Base-by-base conservation (phyloP, 192 early-diverging fungal species). In the Gamsiella multidivaricata region DNA sequence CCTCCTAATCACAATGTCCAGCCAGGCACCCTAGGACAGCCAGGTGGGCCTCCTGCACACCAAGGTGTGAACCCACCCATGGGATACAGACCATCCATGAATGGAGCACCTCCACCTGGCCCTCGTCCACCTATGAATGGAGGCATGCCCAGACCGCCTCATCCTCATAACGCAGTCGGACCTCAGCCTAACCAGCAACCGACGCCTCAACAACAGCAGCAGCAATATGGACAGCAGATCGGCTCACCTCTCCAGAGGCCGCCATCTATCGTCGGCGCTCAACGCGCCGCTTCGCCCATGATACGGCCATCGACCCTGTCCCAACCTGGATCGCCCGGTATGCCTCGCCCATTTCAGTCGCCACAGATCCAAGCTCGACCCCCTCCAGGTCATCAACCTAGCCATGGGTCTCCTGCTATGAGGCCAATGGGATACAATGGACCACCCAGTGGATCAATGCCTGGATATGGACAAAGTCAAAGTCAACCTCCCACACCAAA, bases 321-420 rank as follows among this genome's bases (percentile, higher is more conserved):
- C 10, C 73, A 61, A 36, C 73, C 73, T 18, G 73, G 73, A 47
- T 76, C 73, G 2, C 73, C 73, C 6, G 73, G 64, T 17, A 67
- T 67, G 58, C 65, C 64, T 18, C 65, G 73, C 15, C 73, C 73
- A 1, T 76, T 41, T 39, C 73, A 61, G 55, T 76, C 73, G 9
- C 73, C 73, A 17, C 73, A 76, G 73, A 76, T 76, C 59, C 73
- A 76, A 45, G 15, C 43, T 5, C 31, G 70, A 49, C 70, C 62
- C 33, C 61, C 62, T 10, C 62, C 70, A 11, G 59, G 52, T 11
- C 67, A 60, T 2, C 67, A 60, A 23, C 23, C 17, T 28, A 31
- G 20, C 14, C 73, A 64, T 8, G 73, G 64, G 5, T 76, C 73
- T 20, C 73, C 64, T 26, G 65, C 73, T 17, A 62, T 68, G 43